phyloP scores from a whole-genome alignment of 305 asterid species.

The Fraxinus paxiana region DNA sequence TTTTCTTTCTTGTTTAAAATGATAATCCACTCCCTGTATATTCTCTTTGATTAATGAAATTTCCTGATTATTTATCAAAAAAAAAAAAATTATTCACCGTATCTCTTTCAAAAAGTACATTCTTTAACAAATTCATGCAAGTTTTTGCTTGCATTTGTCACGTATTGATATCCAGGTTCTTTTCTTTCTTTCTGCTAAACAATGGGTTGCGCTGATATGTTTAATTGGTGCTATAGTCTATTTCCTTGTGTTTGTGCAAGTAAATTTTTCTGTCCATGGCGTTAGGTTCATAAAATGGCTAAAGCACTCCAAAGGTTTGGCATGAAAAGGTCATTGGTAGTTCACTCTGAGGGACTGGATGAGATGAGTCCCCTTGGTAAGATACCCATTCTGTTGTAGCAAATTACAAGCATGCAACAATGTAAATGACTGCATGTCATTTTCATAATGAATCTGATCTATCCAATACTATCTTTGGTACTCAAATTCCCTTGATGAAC shows the following conservation, averaged over 20 bases:
- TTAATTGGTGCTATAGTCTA: neutral
- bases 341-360: constrained; percentile 91
- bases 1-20: too few species aligned
- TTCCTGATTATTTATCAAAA: too few species aligned
- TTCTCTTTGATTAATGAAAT: too few species aligned
- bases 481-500: constrained; percentile 8
- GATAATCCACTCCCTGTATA: too few species aligned
- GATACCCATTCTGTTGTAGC: constrained; percentile 9
- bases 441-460: neutral
- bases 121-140: neutral
- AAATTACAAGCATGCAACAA: neutral
- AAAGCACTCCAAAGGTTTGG: constrained; percentile 79
- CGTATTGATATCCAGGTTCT: neutral
- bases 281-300: constrained; percentile 83
- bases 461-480: neutral
- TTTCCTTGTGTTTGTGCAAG: constrained; percentile 8
- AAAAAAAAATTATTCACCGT: neutral
- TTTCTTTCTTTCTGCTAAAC: neutral
- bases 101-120: neutral
- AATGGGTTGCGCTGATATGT: neutral
- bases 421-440: neutral
- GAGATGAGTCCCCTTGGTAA: constrained; percentile 98
- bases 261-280: neutral
- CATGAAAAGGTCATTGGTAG: constrained; percentile 80
- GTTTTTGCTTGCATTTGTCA: neutral